Evolutionary conservation across 2,329 filamentous ascomycete genomes (phyloP).

Genomic region (Cryphonectria radicalis): DNA sequence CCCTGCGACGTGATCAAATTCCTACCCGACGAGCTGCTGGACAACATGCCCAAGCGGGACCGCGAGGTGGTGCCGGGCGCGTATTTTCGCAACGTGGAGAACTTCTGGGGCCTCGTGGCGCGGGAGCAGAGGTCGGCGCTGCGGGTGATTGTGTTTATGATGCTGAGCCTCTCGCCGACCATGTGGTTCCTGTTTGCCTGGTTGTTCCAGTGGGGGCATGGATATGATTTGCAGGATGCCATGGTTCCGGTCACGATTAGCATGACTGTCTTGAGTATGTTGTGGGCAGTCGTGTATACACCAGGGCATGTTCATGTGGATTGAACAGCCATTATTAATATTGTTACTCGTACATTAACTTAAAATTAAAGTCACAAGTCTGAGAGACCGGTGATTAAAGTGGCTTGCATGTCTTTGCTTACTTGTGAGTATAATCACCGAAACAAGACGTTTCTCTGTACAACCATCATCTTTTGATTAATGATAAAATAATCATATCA

Average conservation of each 20-base stretch:
- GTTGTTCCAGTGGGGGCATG: constrained; percentile 11
- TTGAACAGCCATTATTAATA: not conserved
- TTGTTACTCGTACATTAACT: too few relatives aligned
- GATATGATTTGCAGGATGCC: constrained; percentile 4
- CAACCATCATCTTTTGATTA: too few relatives aligned
- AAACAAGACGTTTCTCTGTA: too few relatives aligned
- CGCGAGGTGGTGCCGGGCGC: constrained; percentile 3
- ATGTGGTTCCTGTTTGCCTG: constrained; percentile 13
- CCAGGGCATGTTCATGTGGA: not conserved
- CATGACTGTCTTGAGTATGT: constrained; percentile 1
- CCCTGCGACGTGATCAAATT: constrained; percentile 3
- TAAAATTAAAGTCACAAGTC: too few relatives aligned
- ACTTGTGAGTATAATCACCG: too few relatives aligned
- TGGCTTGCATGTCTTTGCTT: too few relatives aligned
- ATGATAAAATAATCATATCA: too few relatives aligned
- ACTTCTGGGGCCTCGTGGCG: constrained; percentile 13
- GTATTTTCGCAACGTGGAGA: constrained; percentile 7
- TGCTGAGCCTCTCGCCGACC: constrained; percentile 13
- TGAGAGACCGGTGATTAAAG: too few relatives aligned
- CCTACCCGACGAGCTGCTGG: constrained; percentile 9
- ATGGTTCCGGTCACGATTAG: constrained; percentile 9
- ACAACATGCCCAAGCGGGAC: constrained; percentile 13
- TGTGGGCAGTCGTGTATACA: constrained; percentile 5
- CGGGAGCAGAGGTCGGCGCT: constrained; percentile 8
- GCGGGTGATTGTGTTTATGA: constrained; percentile 7